Base-by-base conservation (phyloP, 2,329 filamentous ascomycete species). In the Diplodia mutila region DNA sequence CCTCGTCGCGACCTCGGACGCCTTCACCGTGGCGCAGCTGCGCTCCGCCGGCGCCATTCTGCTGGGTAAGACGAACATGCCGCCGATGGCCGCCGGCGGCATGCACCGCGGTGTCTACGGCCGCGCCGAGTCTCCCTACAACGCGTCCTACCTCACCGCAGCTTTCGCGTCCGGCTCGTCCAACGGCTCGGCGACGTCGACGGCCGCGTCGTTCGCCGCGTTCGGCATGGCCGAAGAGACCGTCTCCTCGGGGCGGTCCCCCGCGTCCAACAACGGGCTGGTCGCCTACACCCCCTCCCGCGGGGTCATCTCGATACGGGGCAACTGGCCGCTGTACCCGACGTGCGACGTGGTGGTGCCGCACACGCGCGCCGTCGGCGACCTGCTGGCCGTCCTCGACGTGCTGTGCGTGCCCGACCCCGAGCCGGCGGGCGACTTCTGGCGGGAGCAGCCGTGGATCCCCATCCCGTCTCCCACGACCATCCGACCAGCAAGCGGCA, bases 131-230 rank as follows among this genome's bases (percentile, higher is more conserved):
- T 83, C 79, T 39, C 85, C 85, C 0, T 87, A 87, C 70, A 86
- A 86, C 61, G 64, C 70, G 0, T 76, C 81, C 0, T 87, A 84
- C 65, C 74, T 85, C 2, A 77, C 85, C 0, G 84, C 85, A 2
- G 85, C 84, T 0, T 86, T 82, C 71, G 82, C 80, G 0, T 86
- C 85, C 0, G 85, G 85, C 0, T 87, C 85, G 0, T 87, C 85
- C 0, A 85, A 86, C 69, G 85, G 85, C 0, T 82, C 81, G 1
- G 85, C 78, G 0, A 80, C 80, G 0, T 79, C 85, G 0, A 85
- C 83, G 0, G 77, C 84, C 1, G 77, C 85, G 0, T 81, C 77
- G n/a, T 80, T 87, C 23, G 83, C 80, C 14, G 78, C 80, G 0
- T 86, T 87, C 65, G 84, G 83, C 0, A 76, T 87, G 52, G 85